Base-by-base conservation (phyloP, 768 basidiomycete genomes). In the Cyclocybe cylindracea region DNA sequence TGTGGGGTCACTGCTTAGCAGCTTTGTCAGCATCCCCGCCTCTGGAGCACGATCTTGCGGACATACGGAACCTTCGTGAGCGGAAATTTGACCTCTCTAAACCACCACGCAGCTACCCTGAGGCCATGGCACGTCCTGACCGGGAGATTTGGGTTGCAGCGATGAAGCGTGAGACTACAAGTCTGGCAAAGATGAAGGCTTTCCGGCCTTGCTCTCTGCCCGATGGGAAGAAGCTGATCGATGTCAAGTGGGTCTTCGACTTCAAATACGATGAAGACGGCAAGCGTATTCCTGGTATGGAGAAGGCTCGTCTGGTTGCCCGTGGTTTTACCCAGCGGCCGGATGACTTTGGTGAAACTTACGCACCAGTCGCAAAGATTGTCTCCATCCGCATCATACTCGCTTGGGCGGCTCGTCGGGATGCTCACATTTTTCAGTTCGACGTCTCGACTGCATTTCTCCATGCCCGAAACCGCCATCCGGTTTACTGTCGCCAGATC, bases 161-260 rank as follows among this genome's bases (percentile, higher is more conserved):
- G 0, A 66, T 68, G 61, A 19, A 56, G 3, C 46, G 56, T 2
- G 68, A 73, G 43, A 10, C 62, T 2, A 50, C 48, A 0, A 60
- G 60, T n/a, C 35, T 68, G 0, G 4, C 39, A 1, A 49, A 59
- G 2, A 55, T 60, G 38, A 60, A 61, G 2, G 67, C 73, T 1
- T 74, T 71, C 50, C 54, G 51, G 0, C 49, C 55, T 0, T 32
- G 31, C 7, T 40, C 38, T 2, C 52, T 67, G 1, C 73, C 72
- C 0, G 11, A 39, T 31, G 68, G 58, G 16, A 52, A 59, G 0
- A 66, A 63, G 18, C 53, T 67, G 0, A 67, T 78, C 10, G 63
- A 62, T 0, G 54, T 62, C 9, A 48, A 51, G 4, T 76, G 74
- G 74, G 71, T n/a, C n/a, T n/a, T n/a, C n/a, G n/a, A n/a, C n/a